Percentiles rank a stretch among this genome's conserved stretches.
phyloP scores from a whole-genome alignment of 768 basidiomycete species.

The Mycena epipterygia region DNA sequence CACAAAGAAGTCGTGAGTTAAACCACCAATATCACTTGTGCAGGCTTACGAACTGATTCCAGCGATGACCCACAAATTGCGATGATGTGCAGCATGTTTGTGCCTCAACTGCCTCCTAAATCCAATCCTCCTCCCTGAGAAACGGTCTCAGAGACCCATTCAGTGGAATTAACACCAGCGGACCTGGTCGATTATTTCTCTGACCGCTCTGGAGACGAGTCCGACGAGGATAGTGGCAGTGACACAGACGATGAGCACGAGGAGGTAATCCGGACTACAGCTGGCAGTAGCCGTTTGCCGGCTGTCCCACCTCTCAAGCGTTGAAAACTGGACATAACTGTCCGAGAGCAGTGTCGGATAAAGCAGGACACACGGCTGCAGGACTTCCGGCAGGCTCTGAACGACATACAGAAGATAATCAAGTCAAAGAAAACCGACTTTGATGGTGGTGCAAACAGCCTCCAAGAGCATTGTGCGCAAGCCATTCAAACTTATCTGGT shows the following conservation, averaged over 20 bases:
- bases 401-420: conserved; percentile 35
- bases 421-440: conserved; percentile 32
- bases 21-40: no score
- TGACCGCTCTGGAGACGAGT: not conserved
- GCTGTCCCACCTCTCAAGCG: not conserved
- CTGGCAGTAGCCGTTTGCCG: not conserved
- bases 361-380: not conserved
- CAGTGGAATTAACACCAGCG: not conserved
- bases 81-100: not conserved
- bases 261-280: not conserved
- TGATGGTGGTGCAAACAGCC: conserved; percentile 32
- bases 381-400: not conserved
- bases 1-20: not conserved
- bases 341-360: not conserved
- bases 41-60: not conserved
- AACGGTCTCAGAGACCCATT: not conserved
- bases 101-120: not conserved
- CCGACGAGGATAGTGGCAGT: not conserved
- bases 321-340: not conserved
- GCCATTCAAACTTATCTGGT: conserved; percentile 34
- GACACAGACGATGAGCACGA: not conserved
- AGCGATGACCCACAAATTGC: not conserved
- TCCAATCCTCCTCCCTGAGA: not conserved
- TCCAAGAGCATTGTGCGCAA: conserved; percentile 30
- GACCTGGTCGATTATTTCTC: conserved; percentile 1